phyloP scores from a whole-genome alignment of 2,329 filamentous ascomycete species.

The Torrubiella hemipterigena region DNA sequence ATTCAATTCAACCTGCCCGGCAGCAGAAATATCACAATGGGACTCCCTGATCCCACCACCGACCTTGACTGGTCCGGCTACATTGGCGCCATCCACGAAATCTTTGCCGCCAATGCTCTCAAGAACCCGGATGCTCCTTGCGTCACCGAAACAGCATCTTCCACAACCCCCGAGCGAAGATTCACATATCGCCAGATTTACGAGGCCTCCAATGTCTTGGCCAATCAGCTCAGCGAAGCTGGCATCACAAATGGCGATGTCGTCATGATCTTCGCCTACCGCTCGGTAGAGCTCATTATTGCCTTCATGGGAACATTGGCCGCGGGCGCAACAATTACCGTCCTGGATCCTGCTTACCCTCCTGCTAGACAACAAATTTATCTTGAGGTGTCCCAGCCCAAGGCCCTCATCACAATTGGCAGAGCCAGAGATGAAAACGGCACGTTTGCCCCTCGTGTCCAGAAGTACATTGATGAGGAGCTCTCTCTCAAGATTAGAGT shows the following conservation, averaged over 20 bases:
- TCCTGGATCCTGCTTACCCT: slow-evolving; percentile 54
- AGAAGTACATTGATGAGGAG: slow-evolving; percentile 58
- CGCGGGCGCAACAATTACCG: slow-evolving; percentile 50
- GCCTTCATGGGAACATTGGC: slow-evolving; percentile 68
- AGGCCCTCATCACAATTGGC: slow-evolving; percentile 54
- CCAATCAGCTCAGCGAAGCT: slow-evolving; percentile 63
- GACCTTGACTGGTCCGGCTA: slow-evolving; percentile 59
- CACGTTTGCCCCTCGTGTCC: slow-evolving; percentile 30
- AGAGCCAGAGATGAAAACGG: slow-evolving; percentile 55
- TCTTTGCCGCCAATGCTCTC: slow-evolving; percentile 55
- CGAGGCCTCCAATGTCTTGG: slow-evolving; percentile 69
- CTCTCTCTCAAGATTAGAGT: slow-evolving; percentile 62
- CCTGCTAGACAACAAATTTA: slow-evolving; percentile 38
- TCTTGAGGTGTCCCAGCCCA: slow-evolving; percentile 66
- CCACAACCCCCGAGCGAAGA: slow-evolving; percentile 38
- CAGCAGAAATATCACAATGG: no score
- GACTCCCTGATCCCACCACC: slow-evolving; percentile 50
- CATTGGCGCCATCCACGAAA: slow-evolving; percentile 56
- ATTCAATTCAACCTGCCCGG: no score
- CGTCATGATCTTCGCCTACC: slow-evolving; percentile 84
- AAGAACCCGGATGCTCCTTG: slow-evolving; percentile 49
- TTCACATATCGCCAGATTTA: slow-evolving; percentile 84
- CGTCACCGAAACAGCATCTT: slow-evolving; percentile 35
- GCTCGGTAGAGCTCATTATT: slow-evolving; percentile 53
- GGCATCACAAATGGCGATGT: slow-evolving; percentile 73